These are phyloP conservation scores for Monosporozyma servazzii DNA, from an alignment of 805 yeast genomes.

Conservation along the genomic window DNA sequence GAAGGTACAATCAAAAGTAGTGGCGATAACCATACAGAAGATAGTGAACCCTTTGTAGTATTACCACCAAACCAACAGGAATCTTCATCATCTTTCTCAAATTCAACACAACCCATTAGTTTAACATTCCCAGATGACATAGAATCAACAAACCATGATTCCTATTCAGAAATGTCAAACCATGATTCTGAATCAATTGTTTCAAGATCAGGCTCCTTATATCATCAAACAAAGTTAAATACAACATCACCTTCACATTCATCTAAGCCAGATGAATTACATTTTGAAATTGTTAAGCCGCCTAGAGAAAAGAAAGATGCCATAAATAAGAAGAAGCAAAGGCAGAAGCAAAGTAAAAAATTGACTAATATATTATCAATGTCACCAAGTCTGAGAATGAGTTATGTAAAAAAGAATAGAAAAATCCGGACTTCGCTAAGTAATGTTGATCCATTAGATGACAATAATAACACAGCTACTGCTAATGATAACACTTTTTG, in stretches of 20 bases:
- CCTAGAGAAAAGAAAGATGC: constrained; percentile 1
- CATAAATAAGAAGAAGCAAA: background rate
- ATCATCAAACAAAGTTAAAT: background rate
- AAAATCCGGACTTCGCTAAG: background rate
- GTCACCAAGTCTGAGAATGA: background rate
- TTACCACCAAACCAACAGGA: background rate
- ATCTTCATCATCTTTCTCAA: background rate
- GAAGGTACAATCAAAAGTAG: background rate
- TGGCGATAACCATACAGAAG: background rate
- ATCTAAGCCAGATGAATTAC: background rate
- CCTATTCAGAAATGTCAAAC: background rate
- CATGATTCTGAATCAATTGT: background rate
- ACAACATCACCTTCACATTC: background rate
- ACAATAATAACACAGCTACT: background rate
- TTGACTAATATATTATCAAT: background rate
- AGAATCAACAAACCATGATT: background rate
- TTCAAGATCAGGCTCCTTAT: background rate
- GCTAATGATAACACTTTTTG: background rate
- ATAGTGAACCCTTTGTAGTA: background rate
- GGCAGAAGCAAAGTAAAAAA: background rate
- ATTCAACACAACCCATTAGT: background rate
- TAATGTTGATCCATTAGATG: constrained; percentile 1
- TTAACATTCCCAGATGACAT: background rate
- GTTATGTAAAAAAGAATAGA: background rate
- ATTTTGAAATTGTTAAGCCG: constrained; percentile 8